Evolutionary conservation across 768 basidiomycete species (phyloP).

Genomic region (Grammothele lineata): DNA sequence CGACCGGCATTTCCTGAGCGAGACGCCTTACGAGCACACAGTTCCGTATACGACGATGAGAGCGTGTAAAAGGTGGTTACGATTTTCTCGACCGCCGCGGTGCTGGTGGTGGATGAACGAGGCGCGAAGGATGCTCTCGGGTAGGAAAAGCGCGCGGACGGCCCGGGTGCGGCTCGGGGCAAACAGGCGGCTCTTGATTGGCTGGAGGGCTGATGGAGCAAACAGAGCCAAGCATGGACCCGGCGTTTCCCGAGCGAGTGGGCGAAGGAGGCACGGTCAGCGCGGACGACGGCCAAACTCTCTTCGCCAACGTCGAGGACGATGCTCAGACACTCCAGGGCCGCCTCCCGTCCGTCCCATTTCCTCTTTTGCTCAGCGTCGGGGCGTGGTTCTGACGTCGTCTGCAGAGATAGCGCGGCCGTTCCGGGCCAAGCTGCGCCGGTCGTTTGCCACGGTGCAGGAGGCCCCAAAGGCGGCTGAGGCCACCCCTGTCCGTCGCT

Average conservation of each 20-base stretch:
- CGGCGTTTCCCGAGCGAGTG: conserved; percentile 16
- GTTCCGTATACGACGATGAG: too few species aligned
- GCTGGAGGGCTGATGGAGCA: too few species aligned
- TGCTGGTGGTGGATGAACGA: too few species aligned
- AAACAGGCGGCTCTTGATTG: too few species aligned
- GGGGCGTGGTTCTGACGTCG: neutral
- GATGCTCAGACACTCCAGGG: conserved; percentile 28
- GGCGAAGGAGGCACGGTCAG: conserved; percentile 6
- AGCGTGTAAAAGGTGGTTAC: too few species aligned
- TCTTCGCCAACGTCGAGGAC: conserved; percentile 23
- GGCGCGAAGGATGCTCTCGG: too few species aligned
- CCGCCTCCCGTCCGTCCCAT: conserved; percentile 21
- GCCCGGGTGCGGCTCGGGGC: too few species aligned
- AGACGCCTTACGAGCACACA: too few species aligned
- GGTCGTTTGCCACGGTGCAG: conserved; percentile 66
- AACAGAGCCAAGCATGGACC: conserved; percentile 10
- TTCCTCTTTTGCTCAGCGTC: neutral
- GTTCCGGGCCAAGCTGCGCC: conserved; percentile 26
- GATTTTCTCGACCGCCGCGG: too few species aligned
- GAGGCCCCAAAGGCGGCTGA: too few species aligned
- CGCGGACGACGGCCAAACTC: conserved; percentile 9
- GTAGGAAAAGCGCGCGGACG: too few species aligned
- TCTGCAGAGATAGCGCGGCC: conserved; percentile 23
- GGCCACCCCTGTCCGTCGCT: conserved; percentile 86
- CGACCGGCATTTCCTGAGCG: too few species aligned